Base-by-base conservation (phyloP, 1,284 basidiomycete genomes). In the Malassezia nana region DNA sequence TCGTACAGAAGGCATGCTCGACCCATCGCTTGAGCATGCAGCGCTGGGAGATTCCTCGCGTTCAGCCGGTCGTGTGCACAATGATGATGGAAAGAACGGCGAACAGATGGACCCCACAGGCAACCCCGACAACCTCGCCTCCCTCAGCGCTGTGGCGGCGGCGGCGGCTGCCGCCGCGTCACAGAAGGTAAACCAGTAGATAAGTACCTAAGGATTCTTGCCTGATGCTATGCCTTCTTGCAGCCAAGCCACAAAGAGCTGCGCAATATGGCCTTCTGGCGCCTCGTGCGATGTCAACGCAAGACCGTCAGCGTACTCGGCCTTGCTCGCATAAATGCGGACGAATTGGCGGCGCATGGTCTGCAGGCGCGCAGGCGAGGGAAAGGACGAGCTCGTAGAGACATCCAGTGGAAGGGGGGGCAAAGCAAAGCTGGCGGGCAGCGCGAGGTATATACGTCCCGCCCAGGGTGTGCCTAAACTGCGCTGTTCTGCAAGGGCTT, bases 261-360 rank as follows among this genome's bases (percentile, higher is more conserved):
- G 57, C 3, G 65, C 65, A 26, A 67, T 58, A 16, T 55, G 52
- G 15, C 55, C 61, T 47, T 63, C 61, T 1, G 58, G 54, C 16
- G 60, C 31, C 1, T 57, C 56, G 5, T 58, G 54, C n/a, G 39
- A 50, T 33, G 64, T 62, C 24, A 70, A 55, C 15, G 60, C 55
- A 46, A 65, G 65, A 49, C 55, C 52, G 13, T 61, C 58, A 1
- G 65, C 61, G 8, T 57, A 50, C 29, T 67, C 64, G 3, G 64
- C 60, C 57, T 59, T 65, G 51, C 40, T 55, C 2, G 58, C 46
- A 39, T 73, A 69, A 53, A 71, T 60, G 9, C 64, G 60, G 26
- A 73, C 67, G 33, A 73, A 73, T 18, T 65, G 63, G 2, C 68
- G 55, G 24, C 68, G 56, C 13, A 69, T 57, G 2, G 67, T 44